A percentile compares a stretch with the other conserved stretches of the same genome.
Evolutionary conservation across 352 stramenopile genomes (phyloP).

Genomic region (Phytophthora kernoviae): DNA sequence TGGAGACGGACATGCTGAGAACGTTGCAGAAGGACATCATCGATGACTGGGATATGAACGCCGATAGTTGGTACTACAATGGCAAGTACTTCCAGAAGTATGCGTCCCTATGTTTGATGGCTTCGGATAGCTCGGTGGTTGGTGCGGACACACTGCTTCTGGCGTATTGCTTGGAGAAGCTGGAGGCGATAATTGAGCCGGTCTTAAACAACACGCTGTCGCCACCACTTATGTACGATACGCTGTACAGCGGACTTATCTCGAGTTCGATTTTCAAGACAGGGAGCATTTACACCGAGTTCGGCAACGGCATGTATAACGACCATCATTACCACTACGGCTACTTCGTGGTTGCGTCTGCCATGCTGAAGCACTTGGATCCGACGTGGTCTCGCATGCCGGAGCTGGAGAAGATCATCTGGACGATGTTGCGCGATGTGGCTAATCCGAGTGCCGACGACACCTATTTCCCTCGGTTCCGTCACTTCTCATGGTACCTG

Average conservation of each 20-base stretch:
- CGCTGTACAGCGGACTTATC: slow-evolving; percentile 53
- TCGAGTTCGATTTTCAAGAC: slow-evolving; percentile 45
- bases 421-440: slow-evolving; percentile 63
- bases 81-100: slow-evolving; percentile 76
- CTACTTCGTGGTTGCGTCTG: slow-evolving; percentile 62
- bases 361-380: slow-evolving; percentile 61
- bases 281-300: slow-evolving; percentile 55
- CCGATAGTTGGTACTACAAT: slow-evolving; percentile 67
- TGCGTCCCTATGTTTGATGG: slow-evolving; percentile 67
- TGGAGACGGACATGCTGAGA: slow-evolving; percentile 36
- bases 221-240: slow-evolving; percentile 59
- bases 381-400: slow-evolving; percentile 47
- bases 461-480: slow-evolving; percentile 58
- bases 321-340: slow-evolving; percentile 80
- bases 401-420: slow-evolving; percentile 53
- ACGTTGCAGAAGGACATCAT: slow-evolving; percentile 53
- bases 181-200: slow-evolving; percentile 47
- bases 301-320: slow-evolving; percentile 75
- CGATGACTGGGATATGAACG: slow-evolving; percentile 39
- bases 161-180: slow-evolving; percentile 47
- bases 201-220: slow-evolving; percentile 56
- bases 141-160: slow-evolving; percentile 48
- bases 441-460: slow-evolving; percentile 54
- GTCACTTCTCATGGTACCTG: slow-evolving; percentile 68
- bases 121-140: slow-evolving; percentile 38